Conservation (phyloP, 768 basidiomycete genomes). For the Paxillus ammoniavirescens region DNA sequence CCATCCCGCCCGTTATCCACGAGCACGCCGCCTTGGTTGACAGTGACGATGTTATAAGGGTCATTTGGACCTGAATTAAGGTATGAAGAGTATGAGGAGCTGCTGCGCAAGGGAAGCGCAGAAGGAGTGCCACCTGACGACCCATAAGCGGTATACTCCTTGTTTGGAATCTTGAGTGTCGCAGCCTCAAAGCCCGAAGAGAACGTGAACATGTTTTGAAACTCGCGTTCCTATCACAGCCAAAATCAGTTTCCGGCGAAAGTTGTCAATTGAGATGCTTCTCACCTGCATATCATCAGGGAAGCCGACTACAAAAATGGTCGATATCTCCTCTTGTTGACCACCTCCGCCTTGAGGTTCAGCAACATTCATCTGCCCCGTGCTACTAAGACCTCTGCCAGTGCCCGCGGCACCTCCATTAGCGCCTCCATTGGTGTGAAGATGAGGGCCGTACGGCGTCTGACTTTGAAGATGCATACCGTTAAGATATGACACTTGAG, state of each 20-base stretch:
- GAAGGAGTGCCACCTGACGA: slow-evolving; percentile 37
- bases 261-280: slow-evolving; percentile 17
- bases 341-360: slow-evolving; percentile 24
- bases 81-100: slow-evolving; percentile 33
- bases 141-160: slow-evolving; percentile 79
- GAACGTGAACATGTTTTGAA: slow-evolving; percentile 99
- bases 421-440: slow-evolving; percentile 43
- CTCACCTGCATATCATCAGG: slow-evolving; percentile 97
- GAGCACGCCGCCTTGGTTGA: slow-evolving; percentile 82
- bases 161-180: slow-evolving; percentile 95
- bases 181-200: slow-evolving; percentile 95
- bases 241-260: slow-evolving; percentile 16
- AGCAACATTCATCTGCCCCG: slow-evolving; percentile 26
- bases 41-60: slow-evolving; percentile 80
- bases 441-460: slow-evolving; percentile 72
- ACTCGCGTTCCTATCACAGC: slow-evolving; percentile 84
- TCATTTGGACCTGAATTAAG: slow-evolving; percentile 61
- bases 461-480: slow-evolving; percentile 62
- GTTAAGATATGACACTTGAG: slow-evolving; percentile 37
- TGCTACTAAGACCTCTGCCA: slow-evolving; percentile 28
- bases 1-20: slow-evolving; percentile 77
- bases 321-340: slow-evolving; percentile 85
- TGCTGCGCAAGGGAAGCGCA: slow-evolving; percentile 35
- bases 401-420: slow-evolving; percentile 17
- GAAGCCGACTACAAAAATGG: slow-evolving; percentile 98